phyloP scores from a whole-genome alignment of 805 yeast species.

The Wickerhamiella occidentalis region DNA sequence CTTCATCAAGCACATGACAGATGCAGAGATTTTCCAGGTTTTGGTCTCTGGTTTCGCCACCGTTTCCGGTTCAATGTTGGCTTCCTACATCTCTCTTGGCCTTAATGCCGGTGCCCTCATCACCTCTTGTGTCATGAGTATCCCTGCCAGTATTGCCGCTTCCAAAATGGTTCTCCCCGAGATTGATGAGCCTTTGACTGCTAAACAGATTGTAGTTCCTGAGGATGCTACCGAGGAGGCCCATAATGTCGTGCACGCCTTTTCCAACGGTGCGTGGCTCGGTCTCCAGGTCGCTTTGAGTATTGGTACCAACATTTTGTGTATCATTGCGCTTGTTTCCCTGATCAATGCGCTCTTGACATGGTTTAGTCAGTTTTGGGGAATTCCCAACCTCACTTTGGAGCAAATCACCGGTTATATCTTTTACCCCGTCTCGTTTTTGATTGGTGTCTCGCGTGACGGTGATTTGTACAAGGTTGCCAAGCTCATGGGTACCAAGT shows the following conservation, averaged over 20 bases:
- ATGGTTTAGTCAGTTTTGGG: slow-evolving; percentile 55
- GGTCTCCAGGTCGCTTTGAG: slow-evolving; percentile 47
- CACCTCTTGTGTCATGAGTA: slow-evolving; percentile 58
- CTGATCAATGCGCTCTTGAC: slow-evolving; percentile 43
- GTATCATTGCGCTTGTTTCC: slow-evolving; percentile 50
- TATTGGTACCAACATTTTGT: slow-evolving; percentile 45
- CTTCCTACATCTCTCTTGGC: slow-evolving; percentile 51
- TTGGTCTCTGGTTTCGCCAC: slow-evolving; percentile 55
- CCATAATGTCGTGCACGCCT: slow-evolving; percentile 44
- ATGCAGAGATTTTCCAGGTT: slow-evolving; percentile 50
- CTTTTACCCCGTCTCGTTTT: slow-evolving; percentile 48
- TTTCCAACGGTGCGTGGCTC: slow-evolving; percentile 45
- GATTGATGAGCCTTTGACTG: slow-evolving; percentile 41
- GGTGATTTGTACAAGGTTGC: slow-evolving; percentile 40
- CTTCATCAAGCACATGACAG: slow-evolving; percentile 45
- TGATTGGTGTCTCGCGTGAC: slow-evolving; percentile 43
- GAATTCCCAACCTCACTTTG: slow-evolving; percentile 39
- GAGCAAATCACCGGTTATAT: slow-evolving; percentile 47
- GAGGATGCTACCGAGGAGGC: slow-evolving; percentile 35
- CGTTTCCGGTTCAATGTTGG: slow-evolving; percentile 51
- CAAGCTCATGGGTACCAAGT: slow-evolving; percentile 42
- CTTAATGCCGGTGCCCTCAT: slow-evolving; percentile 50
- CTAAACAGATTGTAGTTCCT: slow-evolving; percentile 39
- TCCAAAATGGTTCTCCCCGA: slow-evolving; percentile 51
- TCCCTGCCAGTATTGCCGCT: slow-evolving; percentile 51